Base-by-base conservation (phyloP, 2,329 filamentous ascomycete genomes). In the Verticillium zaregamsianum region DNA sequence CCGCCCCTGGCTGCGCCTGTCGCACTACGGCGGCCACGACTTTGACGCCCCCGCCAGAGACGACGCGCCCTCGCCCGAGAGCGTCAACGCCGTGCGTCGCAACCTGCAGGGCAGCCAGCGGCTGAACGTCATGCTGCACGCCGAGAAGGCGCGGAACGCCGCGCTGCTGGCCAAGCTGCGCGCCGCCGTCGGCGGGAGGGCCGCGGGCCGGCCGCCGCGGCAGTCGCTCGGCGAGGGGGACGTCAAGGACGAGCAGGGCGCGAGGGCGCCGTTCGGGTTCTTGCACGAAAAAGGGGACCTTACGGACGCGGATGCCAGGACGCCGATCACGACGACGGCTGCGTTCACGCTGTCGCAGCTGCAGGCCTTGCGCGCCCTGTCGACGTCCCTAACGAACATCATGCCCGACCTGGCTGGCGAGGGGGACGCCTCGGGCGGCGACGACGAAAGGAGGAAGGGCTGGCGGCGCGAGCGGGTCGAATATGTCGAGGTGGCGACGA, bases 281-380 rank as follows among this genome's bases (percentile, higher is more conserved):
- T 74, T 90, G 60, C 78, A 80, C 68, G 75, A 85, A 63, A 81
- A 79, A 63, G 81, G 80, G 57, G 78, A 77, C 57, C 76, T 88
- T 20, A 74, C 76, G 9, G 79, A 80, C 15, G 81, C 83, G 57
- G 82, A 82, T 61, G 76, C 80, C 14, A 74, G 81, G 49, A 79
- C 79, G 5, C 84, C 89, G 12, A 80, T 93, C 32, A 83, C 85
- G 12, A 92, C 90, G 4, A 91, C 90, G 20, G 85, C 90, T 0
- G 83, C 86, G 17, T 97, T 97, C 73, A 88, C 91, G 0, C 82
- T 96, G 23, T 90, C 90, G 2, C 94, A 98, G 72, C 80, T 97
- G 23, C 91, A 92, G 32, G 87, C 92, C 0, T 80, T 99, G 55
- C 87, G 91, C 62, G 79, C 86, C 8, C 80, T 96, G 25, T 86